These are phyloP conservation scores for Somion occarium DNA, from an alignment of 1,284 basidiomycete species.

Conservation along the genomic window DNA sequence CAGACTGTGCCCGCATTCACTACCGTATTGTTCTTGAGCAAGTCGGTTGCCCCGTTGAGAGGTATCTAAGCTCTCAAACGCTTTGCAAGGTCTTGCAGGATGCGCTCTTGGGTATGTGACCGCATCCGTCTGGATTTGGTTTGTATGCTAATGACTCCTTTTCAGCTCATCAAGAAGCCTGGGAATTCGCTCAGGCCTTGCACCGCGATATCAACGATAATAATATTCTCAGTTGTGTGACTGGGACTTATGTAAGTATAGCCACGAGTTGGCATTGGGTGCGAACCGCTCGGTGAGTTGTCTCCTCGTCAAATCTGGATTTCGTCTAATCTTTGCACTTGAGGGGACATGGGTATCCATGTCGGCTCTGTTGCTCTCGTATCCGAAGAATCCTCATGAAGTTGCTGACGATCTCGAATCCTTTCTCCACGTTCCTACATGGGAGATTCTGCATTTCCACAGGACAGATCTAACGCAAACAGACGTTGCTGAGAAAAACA, in stretches of 20 bases:
- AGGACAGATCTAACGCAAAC: no score
- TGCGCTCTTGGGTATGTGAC: no score
- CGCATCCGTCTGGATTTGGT: no score
- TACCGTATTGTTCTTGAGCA: conserved; percentile 2
- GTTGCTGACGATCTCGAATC: conserved; percentile 3
- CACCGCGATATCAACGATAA: no score
- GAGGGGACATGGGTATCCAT: conserved; percentile 4
- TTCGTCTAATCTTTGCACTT: background rate
- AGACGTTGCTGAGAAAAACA: no score
- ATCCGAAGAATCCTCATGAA: conserved; percentile 1
- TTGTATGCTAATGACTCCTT: no score
- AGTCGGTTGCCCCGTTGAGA: background rate
- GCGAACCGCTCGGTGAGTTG: background rate
- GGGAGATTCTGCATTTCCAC: conserved; percentile 1
- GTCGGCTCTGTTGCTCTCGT: background rate
- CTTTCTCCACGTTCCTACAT: conserved; percentile 1
- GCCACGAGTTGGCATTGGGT: background rate
- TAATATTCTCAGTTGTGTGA: no score
- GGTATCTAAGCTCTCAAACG: no score
- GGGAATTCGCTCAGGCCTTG: no score
- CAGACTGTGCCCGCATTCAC: background rate
- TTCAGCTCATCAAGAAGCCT: no score
- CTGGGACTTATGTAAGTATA: background rate
- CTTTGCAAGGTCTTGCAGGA: no score
- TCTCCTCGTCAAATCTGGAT: no score